A percentile compares a stretch with the other conserved stretches of the same genome.
phyloP scores from a whole-genome alignment of 768 basidiomycete species.

The Pisolithus marmoratus region DNA sequence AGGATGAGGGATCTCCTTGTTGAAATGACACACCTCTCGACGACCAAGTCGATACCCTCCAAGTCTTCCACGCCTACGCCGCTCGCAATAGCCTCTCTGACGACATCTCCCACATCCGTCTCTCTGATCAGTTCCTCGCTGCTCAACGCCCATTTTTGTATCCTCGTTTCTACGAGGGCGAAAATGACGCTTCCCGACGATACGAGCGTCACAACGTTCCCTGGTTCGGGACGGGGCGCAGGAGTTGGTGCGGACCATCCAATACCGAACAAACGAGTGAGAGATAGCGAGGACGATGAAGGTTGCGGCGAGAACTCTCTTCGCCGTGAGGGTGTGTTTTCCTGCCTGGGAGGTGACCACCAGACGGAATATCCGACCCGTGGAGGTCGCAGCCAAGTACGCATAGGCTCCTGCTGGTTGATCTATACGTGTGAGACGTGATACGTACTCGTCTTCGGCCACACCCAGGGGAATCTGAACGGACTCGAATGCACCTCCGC shows the following conservation, averaged over 20 bases:
- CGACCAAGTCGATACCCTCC: slow-evolving; percentile 65
- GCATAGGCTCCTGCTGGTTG: slow-evolving; percentile 34
- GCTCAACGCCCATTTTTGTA: slow-evolving; percentile 58
- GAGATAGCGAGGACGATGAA: slow-evolving; percentile 34
- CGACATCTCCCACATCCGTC: slow-evolving; percentile 45
- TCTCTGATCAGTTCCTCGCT: slow-evolving; percentile 58
- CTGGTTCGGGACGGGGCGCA: slow-evolving; percentile 39
- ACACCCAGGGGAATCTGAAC: slow-evolving; percentile 40
- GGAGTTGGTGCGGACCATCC: slow-evolving; percentile 37
- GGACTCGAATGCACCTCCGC: slow-evolving; percentile 57
- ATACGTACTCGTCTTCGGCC: slow-evolving; percentile 52
- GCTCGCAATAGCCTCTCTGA: slow-evolving; percentile 43
- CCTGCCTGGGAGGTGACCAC: slow-evolving; percentile 62
- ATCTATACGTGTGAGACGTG: slow-evolving; percentile 60
- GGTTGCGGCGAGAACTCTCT: slow-evolving; percentile 56
- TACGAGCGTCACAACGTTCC: slow-evolving; percentile 62
- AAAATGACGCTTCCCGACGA: slow-evolving; percentile 54
- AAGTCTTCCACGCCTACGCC: slow-evolving; percentile 53
- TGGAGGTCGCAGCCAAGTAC: slow-evolving; percentile 64
- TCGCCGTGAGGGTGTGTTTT: slow-evolving; percentile 52
- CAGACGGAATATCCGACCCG: slow-evolving; percentile 61
- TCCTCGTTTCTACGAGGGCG: slow-evolving; percentile 58
- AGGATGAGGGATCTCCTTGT: background rate
- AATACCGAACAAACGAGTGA: slow-evolving; percentile 32
- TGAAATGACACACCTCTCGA: slow-evolving; percentile 43